Evolutionary conservation across 169 alveolate genomes (phyloP), one percentile per base, ranked within the genome.

Genomic region (Plasmodium fragile): DNA sequence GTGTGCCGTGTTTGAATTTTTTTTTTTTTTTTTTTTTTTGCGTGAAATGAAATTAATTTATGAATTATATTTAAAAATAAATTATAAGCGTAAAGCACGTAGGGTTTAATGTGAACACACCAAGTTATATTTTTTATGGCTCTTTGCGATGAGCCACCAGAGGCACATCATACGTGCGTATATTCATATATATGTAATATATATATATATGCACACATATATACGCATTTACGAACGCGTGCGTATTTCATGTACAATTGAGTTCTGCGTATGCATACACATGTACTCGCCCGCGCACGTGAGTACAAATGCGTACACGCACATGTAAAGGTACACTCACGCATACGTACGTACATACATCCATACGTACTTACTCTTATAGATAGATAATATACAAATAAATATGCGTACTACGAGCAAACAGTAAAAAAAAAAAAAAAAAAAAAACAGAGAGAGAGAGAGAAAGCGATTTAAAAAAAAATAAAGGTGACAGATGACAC

Each of bases 401-500:
- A 55, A 36, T 16, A 52, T 52, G 70, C 73, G 41, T 81, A 28
- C 77, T 55, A 81, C 77, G 22, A 11, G 79, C 72, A 49, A 81
- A 25, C n/a, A 81, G 69, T 41, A 32, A 55, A 81, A 80, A 52
- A 39, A 81, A 52, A 81, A 81, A 81, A 55, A 55, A 81, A 81
- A 81, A 41, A 81, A 52, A 81, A 81, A 81, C n/a, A n/a, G n/a
- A n/a, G n/a, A n/a, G n/a, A 53, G 13, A 65, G 30, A 65, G 59
- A 11, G 55, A 49, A 25, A 4, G 34, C 53, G 32, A 80, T 25
- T 49, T 22, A 45, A 80, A 41, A 80, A 79, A 45, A 22, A 43
- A 11, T 25, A 30, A 30, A 81, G 41, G n/a, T 52, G 69, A 45
- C 59, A 81, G 11, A 55, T 81, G 75, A 65, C 13, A 55, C 25